Conservation (phyloP, 345 rosid species). For the Ceriops tagal region DNA sequence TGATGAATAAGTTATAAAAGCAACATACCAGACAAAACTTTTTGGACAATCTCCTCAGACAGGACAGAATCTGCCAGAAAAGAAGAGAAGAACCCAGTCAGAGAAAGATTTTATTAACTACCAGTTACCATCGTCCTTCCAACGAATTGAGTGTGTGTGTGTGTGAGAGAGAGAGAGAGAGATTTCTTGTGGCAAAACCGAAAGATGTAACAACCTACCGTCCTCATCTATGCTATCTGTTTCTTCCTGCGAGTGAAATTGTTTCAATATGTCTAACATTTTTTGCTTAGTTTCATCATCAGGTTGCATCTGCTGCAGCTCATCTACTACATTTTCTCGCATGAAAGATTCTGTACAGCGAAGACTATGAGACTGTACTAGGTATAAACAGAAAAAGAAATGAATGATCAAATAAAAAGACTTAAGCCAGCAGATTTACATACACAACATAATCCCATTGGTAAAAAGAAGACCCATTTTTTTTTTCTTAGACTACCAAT, state of each 20-base stretch:
- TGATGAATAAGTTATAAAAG: not conserved
- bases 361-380: constrained; percentile 62
- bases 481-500: too few relatives aligned
- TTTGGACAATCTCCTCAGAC: constrained; percentile 62
- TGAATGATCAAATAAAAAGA: too few relatives aligned
- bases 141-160: not conserved
- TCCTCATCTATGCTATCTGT: constrained; percentile 47
- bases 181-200: too few relatives aligned
- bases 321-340: constrained; percentile 81
- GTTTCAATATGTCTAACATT: constrained; percentile 75
- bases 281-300: constrained; percentile 58
- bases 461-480: too few relatives aligned
- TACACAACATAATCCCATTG: too few relatives aligned
- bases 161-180: not conserved
- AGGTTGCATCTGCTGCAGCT: constrained; percentile 59
- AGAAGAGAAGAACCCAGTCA: constrained; percentile 4
- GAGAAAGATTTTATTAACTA: too few relatives aligned
- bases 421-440: too few relatives aligned
- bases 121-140: too few relatives aligned
- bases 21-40: constrained; percentile 56
- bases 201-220: constrained; percentile 18
- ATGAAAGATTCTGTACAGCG: constrained; percentile 90
- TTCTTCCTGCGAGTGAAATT: constrained; percentile 56
- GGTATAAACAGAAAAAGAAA: not conserved
- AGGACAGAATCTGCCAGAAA: constrained; percentile 40